Evolutionary conservation across 2,329 filamentous ascomycete species (phyloP).

Genomic region (Cryphonectria nitschkei): DNA sequence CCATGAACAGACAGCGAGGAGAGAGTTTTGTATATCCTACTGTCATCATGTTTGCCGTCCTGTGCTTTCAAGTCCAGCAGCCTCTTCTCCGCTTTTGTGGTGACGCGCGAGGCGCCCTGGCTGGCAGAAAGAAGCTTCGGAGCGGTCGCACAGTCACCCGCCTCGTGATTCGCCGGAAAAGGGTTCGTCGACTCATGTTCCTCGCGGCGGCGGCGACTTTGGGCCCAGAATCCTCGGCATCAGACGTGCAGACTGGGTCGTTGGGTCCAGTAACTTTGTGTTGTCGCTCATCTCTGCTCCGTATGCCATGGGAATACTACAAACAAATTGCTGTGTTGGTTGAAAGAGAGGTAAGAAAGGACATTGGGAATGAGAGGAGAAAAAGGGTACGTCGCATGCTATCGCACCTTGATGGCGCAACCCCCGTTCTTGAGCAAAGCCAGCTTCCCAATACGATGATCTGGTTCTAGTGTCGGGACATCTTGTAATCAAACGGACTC

Average conservation of each 20-base stretch:
- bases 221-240: constrained; percentile 9
- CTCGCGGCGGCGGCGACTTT: constrained; percentile 14
- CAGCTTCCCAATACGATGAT: constrained; percentile 16
- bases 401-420: constrained; percentile 24
- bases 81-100: neutral
- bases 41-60: neutral
- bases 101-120: constrained; percentile 9
- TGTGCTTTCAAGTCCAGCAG: neutral
- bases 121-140: constrained; percentile 22
- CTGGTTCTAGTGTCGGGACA: neutral
- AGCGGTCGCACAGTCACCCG: constrained; percentile 12
- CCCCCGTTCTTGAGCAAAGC: constrained; percentile 16
- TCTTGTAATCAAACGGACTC: constrained; percentile 1
- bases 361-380: neutral
- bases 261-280: constrained; percentile 8
- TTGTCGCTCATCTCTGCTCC: neutral
- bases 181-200: constrained; percentile 23
- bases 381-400: constrained; percentile 4
- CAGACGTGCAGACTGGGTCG: constrained; percentile 10
- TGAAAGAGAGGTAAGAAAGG: neutral
- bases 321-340: neutral
- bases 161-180: constrained; percentile 26
- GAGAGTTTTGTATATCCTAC: neutral
- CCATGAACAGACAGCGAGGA: neutral
- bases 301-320: constrained; percentile 10